Evolutionary conservation across 108 stramenopile species (phyloP).

Genomic region (Licmophora abbreviata): DNA sequence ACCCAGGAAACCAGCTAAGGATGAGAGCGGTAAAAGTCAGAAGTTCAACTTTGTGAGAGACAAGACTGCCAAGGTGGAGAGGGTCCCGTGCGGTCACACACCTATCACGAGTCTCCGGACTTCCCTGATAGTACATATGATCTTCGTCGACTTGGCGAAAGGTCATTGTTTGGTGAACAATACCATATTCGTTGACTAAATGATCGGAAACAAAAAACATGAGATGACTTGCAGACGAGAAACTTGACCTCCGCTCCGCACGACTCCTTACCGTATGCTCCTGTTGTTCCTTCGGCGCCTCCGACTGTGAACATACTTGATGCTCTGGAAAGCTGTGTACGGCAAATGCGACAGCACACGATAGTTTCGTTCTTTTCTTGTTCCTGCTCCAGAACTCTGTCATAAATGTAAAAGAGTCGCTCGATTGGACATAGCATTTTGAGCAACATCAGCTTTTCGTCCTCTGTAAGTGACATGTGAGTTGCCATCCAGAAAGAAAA

Average conservation of each 20-base stretch:
- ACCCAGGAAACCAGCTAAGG: slow-evolving; percentile 65
- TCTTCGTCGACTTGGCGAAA: slow-evolving; percentile 36
- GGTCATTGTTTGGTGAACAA: slow-evolving; percentile 73
- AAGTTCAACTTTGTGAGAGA: slow-evolving; percentile 3
- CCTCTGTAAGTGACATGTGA: slow-evolving; percentile 54
- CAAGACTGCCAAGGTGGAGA: neutral
- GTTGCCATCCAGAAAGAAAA: slow-evolving; percentile 78
- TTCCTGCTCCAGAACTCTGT: slow-evolving; percentile 24
- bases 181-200: slow-evolving; percentile 75
- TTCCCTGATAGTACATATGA: slow-evolving; percentile 32
- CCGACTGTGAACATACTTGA: slow-evolving; percentile 51
- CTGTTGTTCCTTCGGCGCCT: slow-evolving; percentile 71
- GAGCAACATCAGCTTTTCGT: slow-evolving; percentile 49
- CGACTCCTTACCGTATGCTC: slow-evolving; percentile 60
- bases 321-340: slow-evolving; percentile 22
- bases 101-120: slow-evolving; percentile 54
- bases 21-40: slow-evolving; percentile 3
- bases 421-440: slow-evolving; percentile 34
- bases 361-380: slow-evolving; percentile 9
- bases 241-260: neutral
- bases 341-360: slow-evolving; percentile 53
- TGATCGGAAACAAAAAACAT: too few species aligned
- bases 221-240: neutral
- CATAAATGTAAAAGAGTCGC: slow-evolving; percentile 30
- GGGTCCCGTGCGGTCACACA: slow-evolving; percentile 3